phyloP scores from a whole-genome alignment of 192 early-diverging fungal genomes.

The Backusella australiensis region DNA sequence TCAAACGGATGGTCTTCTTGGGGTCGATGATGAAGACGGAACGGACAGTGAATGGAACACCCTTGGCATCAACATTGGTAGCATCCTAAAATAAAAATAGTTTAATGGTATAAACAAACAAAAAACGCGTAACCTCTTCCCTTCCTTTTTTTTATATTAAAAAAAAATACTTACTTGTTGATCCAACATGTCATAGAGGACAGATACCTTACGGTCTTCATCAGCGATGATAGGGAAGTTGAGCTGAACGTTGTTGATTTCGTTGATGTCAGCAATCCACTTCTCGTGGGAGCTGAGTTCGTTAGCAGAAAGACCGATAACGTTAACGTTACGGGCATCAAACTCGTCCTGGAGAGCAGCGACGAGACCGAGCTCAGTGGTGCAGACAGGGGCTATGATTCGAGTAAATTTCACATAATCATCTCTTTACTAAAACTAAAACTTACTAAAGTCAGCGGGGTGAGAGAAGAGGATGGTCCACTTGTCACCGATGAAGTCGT shows the following conservation, averaged over 20 bases:
- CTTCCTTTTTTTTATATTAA: neutral
- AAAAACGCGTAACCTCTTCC: neutral
- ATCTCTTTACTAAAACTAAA: neutral
- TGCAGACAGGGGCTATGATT: conserved; percentile 80
- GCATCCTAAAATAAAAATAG: conserved; percentile 53
- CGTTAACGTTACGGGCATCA: conserved; percentile 77
- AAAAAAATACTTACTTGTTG: conserved; percentile 51
- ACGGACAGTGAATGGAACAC: conserved; percentile 94
- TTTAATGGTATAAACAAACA: neutral
- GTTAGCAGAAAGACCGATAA: conserved; percentile 94
- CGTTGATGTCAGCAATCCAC: conserved; percentile 95
- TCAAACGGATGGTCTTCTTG: conserved; percentile 84
- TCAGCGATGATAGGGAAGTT: conserved; percentile 97
- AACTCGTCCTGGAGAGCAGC: conserved; percentile 81
- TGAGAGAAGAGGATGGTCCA: conserved; percentile 99
- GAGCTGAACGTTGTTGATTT: conserved; percentile 73
- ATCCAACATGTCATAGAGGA: conserved; percentile 97
- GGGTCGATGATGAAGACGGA: conserved; percentile 96
- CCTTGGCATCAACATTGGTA: conserved; percentile 83
- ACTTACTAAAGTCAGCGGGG: conserved; percentile 90
- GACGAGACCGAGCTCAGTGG: conserved; percentile 93
- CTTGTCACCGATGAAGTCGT: conserved; percentile 77
- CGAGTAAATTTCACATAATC: neutral
- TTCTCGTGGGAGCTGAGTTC: conserved; percentile 73
- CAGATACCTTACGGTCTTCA: conserved; percentile 78